Conservation (phyloP, 1,284 basidiomycete species). For the Pseudozyma sp. region DNA sequence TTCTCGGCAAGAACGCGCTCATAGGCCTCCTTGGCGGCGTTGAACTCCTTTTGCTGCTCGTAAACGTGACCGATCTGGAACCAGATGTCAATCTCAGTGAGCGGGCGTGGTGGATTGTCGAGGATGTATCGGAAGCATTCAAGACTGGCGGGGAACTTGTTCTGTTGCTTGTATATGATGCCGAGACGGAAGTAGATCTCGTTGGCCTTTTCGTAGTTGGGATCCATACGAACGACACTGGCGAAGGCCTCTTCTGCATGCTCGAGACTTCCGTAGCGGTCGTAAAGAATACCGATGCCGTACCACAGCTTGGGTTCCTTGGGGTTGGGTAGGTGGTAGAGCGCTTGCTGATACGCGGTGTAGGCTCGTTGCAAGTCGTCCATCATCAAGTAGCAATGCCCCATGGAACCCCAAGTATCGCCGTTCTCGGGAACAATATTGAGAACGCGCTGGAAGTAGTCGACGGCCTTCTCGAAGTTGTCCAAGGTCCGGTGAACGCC, state of each 20-base stretch:
- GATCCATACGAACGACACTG: constrained; percentile 95
- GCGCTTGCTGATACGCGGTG: constrained; percentile 96
- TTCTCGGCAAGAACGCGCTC: constrained; percentile 95
- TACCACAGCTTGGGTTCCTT: constrained; percentile 99
- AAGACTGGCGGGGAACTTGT: constrained; percentile 76
- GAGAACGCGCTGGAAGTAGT: constrained; percentile 92
- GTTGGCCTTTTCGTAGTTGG: constrained; percentile 98
- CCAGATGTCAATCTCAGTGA: constrained; percentile 98
- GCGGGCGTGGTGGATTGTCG: constrained; percentile 90
- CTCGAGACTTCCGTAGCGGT: constrained; percentile 96
- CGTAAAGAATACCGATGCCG: constrained; percentile 98
- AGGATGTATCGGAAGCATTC: constrained; percentile 88
- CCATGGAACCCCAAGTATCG: constrained; percentile 71
- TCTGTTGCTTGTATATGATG: constrained; percentile 99
- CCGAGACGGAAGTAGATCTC: constrained; percentile 98
- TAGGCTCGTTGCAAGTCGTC: constrained; percentile 99
- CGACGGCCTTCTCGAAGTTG: constrained; percentile 79
- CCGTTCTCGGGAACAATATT: constrained; percentile 72
- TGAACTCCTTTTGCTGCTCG: constrained; percentile 95
- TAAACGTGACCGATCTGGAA: constrained; percentile 99
- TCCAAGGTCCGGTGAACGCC: constrained; percentile 65
- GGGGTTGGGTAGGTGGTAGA: constrained; percentile 94
- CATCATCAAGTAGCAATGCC: constrained; percentile 98
- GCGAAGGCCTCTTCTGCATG: constrained; percentile 99
- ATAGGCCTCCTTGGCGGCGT: constrained; percentile 91